Conservation (phyloP, 495 filamentous ascomycete genomes). For the Viridothelium virens region DNA sequence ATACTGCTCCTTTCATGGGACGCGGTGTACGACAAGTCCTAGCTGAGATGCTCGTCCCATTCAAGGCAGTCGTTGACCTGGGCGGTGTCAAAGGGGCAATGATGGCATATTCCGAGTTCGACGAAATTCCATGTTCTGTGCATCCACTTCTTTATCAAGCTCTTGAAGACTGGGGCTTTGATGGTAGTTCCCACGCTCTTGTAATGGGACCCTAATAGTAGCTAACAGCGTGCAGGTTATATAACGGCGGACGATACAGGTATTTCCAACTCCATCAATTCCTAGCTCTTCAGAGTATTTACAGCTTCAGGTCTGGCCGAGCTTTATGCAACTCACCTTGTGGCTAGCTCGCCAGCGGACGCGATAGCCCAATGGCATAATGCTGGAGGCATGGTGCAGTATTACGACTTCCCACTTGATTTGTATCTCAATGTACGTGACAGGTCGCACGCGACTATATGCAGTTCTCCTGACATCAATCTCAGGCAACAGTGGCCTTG, state of each 20-base stretch:
- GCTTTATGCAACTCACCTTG: conserved; percentile 16
- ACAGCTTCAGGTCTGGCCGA: conserved; percentile 27
- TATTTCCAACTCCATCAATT: conserved; percentile 15
- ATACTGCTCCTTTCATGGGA: conserved; percentile 37
- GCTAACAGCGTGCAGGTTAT: conserved; percentile 21
- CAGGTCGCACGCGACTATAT: not conserved
- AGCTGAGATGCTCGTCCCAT: conserved; percentile 36
- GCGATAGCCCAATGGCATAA: conserved; percentile 38
- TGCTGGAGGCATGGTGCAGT: conserved; percentile 28
- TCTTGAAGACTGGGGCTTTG: conserved; percentile 37
- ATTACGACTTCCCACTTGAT: conserved; percentile 14
- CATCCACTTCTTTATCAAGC: conserved; percentile 35
- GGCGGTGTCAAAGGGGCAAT: conserved; percentile 38
- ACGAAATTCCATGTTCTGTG: conserved; percentile 34
- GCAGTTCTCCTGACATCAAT: not conserved
- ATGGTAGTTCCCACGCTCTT: conserved; percentile 17
- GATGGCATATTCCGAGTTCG: conserved; percentile 40
- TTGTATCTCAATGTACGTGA: conserved; percentile 18
- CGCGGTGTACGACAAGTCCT: conserved; percentile 37
- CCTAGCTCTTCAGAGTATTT: conserved; percentile 22
- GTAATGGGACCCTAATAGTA: no score
- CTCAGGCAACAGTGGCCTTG: conserved; percentile 30
- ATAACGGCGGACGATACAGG: conserved; percentile 39
- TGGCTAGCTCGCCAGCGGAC: conserved; percentile 31
- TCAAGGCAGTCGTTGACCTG: conserved; percentile 38